Evolutionary conservation across 2,329 filamentous ascomycete genomes (phyloP).

Genomic region (Verticillium nubilum): DNA sequence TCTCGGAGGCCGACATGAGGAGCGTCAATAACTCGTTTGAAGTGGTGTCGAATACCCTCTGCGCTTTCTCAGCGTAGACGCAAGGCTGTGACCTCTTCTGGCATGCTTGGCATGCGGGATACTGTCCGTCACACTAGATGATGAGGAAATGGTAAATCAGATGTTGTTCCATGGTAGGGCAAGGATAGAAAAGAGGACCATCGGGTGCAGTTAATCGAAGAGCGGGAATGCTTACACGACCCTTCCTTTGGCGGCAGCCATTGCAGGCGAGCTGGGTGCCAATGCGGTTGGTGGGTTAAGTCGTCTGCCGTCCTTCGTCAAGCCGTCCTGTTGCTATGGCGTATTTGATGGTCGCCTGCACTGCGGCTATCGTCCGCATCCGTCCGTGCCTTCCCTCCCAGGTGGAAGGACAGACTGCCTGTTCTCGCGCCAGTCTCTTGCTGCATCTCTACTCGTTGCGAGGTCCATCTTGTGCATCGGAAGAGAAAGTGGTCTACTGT

Average conservation of each 20-base stretch:
- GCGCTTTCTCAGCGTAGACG: slow-evolving; percentile 12
- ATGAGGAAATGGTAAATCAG: background rate
- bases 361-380: no score
- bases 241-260: slow-evolving; percentile 15
- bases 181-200: background rate
- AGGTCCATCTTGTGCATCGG: slow-evolving; percentile 19
- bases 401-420: background rate
- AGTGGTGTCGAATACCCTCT: background rate
- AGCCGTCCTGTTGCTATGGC: no score
- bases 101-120: slow-evolving; percentile 15
- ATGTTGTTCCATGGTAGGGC: background rate
- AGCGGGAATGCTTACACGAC: slow-evolving; percentile 14
- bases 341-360: no score
- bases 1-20: slow-evolving; percentile 14
- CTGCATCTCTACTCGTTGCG: background rate
- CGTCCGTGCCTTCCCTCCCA: no score
- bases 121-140: slow-evolving; percentile 13
- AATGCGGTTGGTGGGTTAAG: slow-evolving; percentile 10
- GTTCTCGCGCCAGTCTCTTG: background rate
- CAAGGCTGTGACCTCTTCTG: slow-evolving; percentile 10
- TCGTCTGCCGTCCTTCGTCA: no score
- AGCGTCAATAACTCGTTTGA: slow-evolving; percentile 17
- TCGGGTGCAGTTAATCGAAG: background rate
- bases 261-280: slow-evolving; percentile 19
- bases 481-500: slow-evolving; percentile 21